Base-by-base conservation (phyloP, 306 rosid genomes). In the Trifolium fragiferum region DNA sequence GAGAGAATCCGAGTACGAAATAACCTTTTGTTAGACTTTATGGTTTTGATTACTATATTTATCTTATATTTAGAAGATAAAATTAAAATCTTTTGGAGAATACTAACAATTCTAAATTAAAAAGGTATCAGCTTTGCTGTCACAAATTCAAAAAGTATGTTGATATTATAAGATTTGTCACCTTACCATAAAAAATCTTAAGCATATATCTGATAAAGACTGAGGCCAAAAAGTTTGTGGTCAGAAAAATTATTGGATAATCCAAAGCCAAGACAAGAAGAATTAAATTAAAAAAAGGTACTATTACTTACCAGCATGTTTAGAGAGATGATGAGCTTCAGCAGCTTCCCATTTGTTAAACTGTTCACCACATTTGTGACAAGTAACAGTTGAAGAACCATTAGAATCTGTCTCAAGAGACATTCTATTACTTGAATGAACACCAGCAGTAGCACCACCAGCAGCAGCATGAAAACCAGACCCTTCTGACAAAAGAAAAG, bases 291-390 rank as follows among this genome's bases (percentile, higher is more conserved):
- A 68, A 30, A 0, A 68, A 43, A n/a, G 14, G 25, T 13, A 13
- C 57, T 57, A 68, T 7, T 16, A 8, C 44, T 71, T 78, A 90
- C 98, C 98, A 40, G 98, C 98, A 88, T 93, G 98, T 78, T 89
- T 90, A 77, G 98, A 87, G 46, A 89, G 90, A 83, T 93, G 98
- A 63, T 93, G 98, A 40, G 89, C 74, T 80, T 90, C 98, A 76
- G 97, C 98, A 84, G 91, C 96, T 66, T 93, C 98, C 96, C 92
- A 90, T 80, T 89, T 90, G 84, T 38, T 76, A 20, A 93, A 89
- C 49, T 90, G 90, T 76, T 90, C 98, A 35, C 98, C 97, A 78
- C 98, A 93, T 84, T 93, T 93, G 84, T 89, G 93, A 62, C 98
- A 93, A 77, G 88, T 87, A 53, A 87, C 74, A 8, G 83, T 40